Evolutionary conservation across 257 asterid species (phyloP).

Genomic region (Echium plantagineum): DNA sequence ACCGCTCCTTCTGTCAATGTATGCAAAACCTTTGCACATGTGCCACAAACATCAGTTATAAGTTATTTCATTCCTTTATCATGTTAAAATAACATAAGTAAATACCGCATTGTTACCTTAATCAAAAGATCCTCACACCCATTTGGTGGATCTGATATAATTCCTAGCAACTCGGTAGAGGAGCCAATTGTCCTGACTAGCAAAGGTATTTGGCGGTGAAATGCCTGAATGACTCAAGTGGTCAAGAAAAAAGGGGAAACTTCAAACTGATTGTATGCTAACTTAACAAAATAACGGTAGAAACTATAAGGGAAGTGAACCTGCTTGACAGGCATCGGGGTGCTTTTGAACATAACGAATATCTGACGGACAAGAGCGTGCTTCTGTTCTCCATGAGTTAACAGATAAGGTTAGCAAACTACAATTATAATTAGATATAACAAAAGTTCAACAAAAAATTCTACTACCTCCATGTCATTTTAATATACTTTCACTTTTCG

Average conservation of each 20-base stretch:
- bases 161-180: constrained; percentile 65
- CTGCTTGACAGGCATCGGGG: constrained; percentile 69
- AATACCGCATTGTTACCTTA: constrained; percentile 37
- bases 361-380: constrained; percentile 79
- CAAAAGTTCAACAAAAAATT: no score
- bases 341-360: constrained; percentile 48
- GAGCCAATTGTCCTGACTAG: constrained; percentile 92
- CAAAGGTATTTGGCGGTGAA: constrained; percentile 75
- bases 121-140: constrained; percentile 75
- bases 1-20: constrained; percentile 74
- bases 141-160: constrained; percentile 67
- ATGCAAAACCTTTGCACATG: constrained; percentile 63
- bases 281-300: background rate
- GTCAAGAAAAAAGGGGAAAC: constrained; percentile 13
- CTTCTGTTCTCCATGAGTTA: constrained; percentile 44
- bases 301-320: constrained; percentile 23
- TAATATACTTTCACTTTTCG: no score
- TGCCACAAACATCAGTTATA: constrained; percentile 17
- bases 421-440: background rate
- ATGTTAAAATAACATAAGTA: constrained; percentile 7
- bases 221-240: constrained; percentile 49
- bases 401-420: background rate
- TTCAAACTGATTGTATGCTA: background rate
- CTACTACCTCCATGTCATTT: no score
- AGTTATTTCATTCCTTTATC: constrained; percentile 15